phyloP scores from a whole-genome alignment of 2,329 filamentous ascomycete species.

The Zarea fungicola region DNA sequence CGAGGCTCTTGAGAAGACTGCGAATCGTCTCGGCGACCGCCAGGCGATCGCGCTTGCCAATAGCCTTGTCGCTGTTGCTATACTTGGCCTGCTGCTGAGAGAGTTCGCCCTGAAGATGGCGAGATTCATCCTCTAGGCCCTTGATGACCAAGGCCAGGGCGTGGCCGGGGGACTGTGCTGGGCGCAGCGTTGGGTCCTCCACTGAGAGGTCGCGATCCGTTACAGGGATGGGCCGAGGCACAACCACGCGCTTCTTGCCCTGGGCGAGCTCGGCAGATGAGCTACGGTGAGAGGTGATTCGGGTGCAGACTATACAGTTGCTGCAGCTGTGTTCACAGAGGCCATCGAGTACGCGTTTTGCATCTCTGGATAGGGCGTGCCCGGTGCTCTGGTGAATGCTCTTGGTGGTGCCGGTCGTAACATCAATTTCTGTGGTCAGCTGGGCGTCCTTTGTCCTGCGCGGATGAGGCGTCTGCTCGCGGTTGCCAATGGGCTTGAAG shows the following conservation, averaged over 20 bases:
- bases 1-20: conserved; percentile 56
- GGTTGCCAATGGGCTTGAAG: conserved; percentile 20
- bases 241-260: conserved; percentile 54
- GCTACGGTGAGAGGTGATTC: conserved; percentile 44
- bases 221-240: conserved; percentile 61
- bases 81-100: conserved; percentile 56
- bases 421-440: conserved; percentile 6
- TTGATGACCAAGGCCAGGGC: conserved; percentile 83
- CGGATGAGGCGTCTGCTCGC: conserved; percentile 17
- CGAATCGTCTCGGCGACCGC: conserved; percentile 57
- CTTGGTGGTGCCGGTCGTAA: conserved; percentile 12
- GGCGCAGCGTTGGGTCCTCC: conserved; percentile 56
- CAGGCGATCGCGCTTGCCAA: conserved; percentile 61
- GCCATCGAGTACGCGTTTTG: conserved; percentile 47
- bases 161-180: conserved; percentile 62
- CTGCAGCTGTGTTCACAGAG: conserved; percentile 50
- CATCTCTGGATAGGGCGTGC: conserved; percentile 46
- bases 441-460: conserved; percentile 9
- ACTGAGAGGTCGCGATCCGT: conserved; percentile 50
- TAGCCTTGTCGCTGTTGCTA: conserved; percentile 59
- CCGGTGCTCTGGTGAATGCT: conserved; percentile 24
- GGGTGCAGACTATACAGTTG: conserved; percentile 54
- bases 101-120: conserved; percentile 69
- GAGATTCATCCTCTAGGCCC: conserved; percentile 71
- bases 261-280: conserved; percentile 31